Evolutionary conservation across 116 monocot genomes (phyloP).

Genomic region (Iris pallida): DNA sequence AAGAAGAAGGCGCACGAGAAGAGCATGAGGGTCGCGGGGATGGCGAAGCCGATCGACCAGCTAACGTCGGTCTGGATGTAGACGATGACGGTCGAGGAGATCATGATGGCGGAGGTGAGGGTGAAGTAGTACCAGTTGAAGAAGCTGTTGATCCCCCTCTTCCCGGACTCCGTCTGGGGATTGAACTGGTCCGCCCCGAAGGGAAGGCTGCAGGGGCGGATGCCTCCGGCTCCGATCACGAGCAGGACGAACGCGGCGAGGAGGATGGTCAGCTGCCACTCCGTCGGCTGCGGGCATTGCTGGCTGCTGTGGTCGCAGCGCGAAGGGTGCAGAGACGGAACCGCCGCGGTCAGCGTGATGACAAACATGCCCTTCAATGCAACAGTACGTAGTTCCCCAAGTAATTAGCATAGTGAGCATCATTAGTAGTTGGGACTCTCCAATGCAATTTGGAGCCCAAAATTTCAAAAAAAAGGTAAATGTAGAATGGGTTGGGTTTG

Average conservation of each 20-base stretch:
- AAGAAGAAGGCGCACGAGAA: conserved; percentile 56
- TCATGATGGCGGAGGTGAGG: conserved; percentile 57
- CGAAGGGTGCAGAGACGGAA: conserved; percentile 44
- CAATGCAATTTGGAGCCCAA: no score
- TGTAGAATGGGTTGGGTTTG: no score
- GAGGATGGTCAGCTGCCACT: conserved; percentile 37
- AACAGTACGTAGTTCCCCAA: not conserved
- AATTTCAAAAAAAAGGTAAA: no score
- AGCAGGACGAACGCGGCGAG: conserved; percentile 37
- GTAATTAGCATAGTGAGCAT: no score
- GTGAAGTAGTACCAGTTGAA: conserved; percentile 99
- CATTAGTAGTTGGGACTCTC: no score
- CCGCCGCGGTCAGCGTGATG: conserved; percentile 58
- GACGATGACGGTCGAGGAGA: conserved; percentile 69
- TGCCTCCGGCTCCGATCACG: conserved; percentile 59
- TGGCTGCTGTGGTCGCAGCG: conserved; percentile 25
- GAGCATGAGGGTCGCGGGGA: conserved; percentile 62
- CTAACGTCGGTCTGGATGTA: conserved; percentile 78
- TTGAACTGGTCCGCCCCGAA: conserved; percentile 90
- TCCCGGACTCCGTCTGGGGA: conserved; percentile 49
- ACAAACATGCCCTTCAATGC: conserved; percentile 66
- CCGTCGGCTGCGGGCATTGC: conserved; percentile 27
- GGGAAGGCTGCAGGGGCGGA: conserved; percentile 85
- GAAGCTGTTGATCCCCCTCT: conserved; percentile 63
- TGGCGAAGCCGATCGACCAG: conserved; percentile 65